Evolutionary conservation across 2,329 filamentous ascomycete species (phyloP).

Genomic region (Metarhizium anisopliae): DNA sequence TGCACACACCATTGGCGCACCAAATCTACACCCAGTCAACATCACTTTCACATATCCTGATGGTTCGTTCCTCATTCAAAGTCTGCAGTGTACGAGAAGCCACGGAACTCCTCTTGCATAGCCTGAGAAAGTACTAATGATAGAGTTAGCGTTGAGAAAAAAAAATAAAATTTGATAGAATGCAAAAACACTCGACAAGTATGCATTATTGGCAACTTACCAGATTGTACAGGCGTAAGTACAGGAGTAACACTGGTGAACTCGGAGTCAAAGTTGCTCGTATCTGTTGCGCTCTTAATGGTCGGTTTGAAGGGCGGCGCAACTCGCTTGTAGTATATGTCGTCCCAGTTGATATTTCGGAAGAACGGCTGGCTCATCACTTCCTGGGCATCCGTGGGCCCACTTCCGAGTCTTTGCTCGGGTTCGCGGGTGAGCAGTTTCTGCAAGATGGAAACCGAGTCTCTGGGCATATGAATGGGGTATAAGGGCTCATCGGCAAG

Average conservation of each 20-base stretch:
- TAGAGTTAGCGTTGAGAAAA: constrained; percentile 16
- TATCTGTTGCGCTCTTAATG: constrained; percentile 89
- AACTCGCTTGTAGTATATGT: constrained; percentile 93
- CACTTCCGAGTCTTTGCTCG: constrained; percentile 83
- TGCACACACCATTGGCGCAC: not conserved
- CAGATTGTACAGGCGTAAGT: constrained; percentile 91
- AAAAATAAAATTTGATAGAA: not conserved
- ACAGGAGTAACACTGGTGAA: constrained; percentile 98
- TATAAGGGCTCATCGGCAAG: constrained; percentile 95
- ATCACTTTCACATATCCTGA: constrained; percentile 10
- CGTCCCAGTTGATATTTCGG: constrained; percentile 95
- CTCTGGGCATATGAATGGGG: constrained; percentile 96
- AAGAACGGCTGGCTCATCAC: constrained; percentile 99
- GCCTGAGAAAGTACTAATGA: constrained; percentile 80
- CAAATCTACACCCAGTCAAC: not conserved
- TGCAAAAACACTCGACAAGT: not conserved
- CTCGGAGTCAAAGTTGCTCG: constrained; percentile 98
- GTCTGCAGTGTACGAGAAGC: constrained; percentile 94
- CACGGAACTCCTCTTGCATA: constrained; percentile 99
- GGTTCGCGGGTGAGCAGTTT: constrained; percentile 95
- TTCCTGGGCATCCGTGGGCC: constrained; percentile 94
- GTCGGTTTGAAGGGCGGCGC: constrained; percentile 81
- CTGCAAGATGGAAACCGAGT: constrained; percentile 94
- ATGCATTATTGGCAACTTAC: constrained; percentile 44
- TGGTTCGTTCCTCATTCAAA: constrained; percentile 50